These are phyloP conservation scores for Spinellus fusiger DNA, from an alignment of 192 early-diverging fungal species.

Conservation along the genomic window DNA sequence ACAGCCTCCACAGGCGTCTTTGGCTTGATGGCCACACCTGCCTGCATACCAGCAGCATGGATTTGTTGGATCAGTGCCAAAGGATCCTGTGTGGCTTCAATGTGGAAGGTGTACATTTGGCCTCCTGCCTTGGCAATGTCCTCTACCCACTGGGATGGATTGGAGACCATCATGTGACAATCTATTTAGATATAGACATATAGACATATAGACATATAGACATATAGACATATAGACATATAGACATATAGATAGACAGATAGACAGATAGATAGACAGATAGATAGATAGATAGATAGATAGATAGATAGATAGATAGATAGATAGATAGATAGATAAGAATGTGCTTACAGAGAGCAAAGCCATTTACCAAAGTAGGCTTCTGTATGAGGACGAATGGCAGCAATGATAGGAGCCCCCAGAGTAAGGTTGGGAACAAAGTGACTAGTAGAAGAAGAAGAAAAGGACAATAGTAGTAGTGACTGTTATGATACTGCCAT, in stretches of 20 bases:
- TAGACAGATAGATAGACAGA: too few species aligned
- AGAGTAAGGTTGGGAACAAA: conserved; percentile 97
- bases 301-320: too few species aligned
- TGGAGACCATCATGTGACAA: conserved; percentile 60
- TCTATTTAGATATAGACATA: conserved; percentile 18
- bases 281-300: too few species aligned
- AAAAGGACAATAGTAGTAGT: not conserved
- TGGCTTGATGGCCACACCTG: conserved; percentile 90
- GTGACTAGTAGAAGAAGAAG: conserved; percentile 50
- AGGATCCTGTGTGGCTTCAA: conserved; percentile 80
- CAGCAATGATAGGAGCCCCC: conserved; percentile 87
- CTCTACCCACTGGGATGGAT: conserved; percentile 77
- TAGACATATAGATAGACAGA: too few species aligned
- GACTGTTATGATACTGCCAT: not conserved
- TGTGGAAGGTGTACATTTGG: conserved; percentile 85
- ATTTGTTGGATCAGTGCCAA: conserved; percentile 73
- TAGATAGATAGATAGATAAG: too few species aligned
- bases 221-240: not conserved
- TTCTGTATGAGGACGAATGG: conserved; percentile 78
- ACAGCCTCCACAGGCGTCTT: conserved; percentile 65
- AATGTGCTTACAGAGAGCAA: not conserved
- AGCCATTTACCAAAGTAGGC: conserved; percentile 70
- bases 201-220: conserved; percentile 3
- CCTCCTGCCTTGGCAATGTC: conserved; percentile 92
- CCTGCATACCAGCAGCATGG: conserved; percentile 82